A percentile compares a stretch with the other conserved stretches of the same genome.
phyloP scores from a whole-genome alignment of 2,329 filamentous ascomycete genomes.

The Trichoderma atrobrunneum region DNA sequence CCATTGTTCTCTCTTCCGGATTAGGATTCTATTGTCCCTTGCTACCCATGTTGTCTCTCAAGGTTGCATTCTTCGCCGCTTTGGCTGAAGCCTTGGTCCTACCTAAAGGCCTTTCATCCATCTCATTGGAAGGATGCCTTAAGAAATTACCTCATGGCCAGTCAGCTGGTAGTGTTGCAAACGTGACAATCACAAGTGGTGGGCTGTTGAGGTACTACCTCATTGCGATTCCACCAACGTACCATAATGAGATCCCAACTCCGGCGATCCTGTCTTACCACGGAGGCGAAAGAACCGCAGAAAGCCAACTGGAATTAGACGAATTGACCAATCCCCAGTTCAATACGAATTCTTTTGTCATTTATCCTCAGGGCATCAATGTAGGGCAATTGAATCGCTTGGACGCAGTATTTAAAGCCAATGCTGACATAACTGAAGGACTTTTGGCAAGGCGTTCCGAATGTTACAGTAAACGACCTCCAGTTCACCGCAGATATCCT shows the following conservation, averaged over 20 bases:
- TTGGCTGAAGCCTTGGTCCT: background rate
- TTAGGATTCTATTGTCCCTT: background rate
- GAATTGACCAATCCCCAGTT: background rate
- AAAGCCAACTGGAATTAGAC: background rate
- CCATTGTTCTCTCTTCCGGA: background rate
- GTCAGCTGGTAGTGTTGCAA: background rate
- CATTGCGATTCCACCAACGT: background rate
- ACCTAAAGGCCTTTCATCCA: background rate
- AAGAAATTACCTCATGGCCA: background rate
- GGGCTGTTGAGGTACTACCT: background rate
- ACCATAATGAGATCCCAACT: background rate
- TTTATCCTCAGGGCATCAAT: constrained; percentile 1
- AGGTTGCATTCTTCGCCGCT: background rate
- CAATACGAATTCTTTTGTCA: background rate
- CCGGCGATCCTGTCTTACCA: background rate
- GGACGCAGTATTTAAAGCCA: background rate
- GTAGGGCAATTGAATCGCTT: background rate
- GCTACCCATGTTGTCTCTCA: background rate
- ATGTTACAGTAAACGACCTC: background rate
- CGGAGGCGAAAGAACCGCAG: background rate
- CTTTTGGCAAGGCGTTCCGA: background rate
- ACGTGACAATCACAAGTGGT: background rate
- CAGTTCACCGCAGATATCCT: background rate
- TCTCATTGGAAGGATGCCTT: background rate
- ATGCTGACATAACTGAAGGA: background rate